phyloP scores from a whole-genome alignment of 164 flowering plant species.

The Magnolia kwangsiensis region DNA sequence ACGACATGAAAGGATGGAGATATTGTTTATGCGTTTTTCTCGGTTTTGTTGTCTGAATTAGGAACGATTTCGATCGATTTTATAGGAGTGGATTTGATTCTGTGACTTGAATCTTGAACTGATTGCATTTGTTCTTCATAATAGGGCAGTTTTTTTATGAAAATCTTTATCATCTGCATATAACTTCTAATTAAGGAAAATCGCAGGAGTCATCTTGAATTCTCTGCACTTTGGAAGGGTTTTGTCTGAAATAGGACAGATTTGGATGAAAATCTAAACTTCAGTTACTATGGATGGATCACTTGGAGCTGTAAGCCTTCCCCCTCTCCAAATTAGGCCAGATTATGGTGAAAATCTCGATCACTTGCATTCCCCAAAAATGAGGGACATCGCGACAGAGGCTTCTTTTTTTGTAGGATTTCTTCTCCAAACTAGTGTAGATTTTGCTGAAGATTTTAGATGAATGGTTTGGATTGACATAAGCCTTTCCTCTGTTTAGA shows the following conservation, averaged over 20 bases:
- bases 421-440: too few species aligned
- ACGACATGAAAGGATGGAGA: neutral
- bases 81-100: neutral
- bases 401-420: too few species aligned
- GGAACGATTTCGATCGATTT: neutral
- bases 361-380: too few species aligned
- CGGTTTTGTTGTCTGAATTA: neutral
- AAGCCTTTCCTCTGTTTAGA: too few species aligned
- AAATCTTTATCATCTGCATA: neutral
- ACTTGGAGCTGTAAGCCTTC: neutral
- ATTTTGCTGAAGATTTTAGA: too few species aligned
- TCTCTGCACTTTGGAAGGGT: neutral
- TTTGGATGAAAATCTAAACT: neutral
- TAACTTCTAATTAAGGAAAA: neutral
- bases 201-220: neutral
- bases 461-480: too few species aligned
- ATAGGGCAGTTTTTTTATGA: neutral
- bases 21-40: neutral
- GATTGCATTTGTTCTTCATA: neutral
- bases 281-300: neutral
- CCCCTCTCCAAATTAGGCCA: neutral
- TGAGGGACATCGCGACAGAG: too few species aligned
- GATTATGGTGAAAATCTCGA: neutral
- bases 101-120: neutral
- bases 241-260: neutral